These are phyloP conservation scores for Diaporthe humulicola DNA, from an alignment of 2,329 filamentous ascomycete species.

Conservation along the genomic window DNA sequence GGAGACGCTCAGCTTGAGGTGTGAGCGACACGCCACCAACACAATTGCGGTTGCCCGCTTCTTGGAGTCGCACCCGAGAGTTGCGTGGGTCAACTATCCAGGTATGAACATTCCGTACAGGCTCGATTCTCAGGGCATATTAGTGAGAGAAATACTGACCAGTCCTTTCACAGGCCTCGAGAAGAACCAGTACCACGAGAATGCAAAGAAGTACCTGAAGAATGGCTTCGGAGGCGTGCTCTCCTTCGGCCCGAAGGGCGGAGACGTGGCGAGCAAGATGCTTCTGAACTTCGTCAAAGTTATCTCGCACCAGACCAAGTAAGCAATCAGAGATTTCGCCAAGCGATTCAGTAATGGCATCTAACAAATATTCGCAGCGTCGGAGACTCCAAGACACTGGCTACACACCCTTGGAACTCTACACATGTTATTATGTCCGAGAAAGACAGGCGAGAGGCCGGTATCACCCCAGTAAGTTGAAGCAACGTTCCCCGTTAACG, in stretches of 20 bases:
- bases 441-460: slow-evolving; percentile 83
- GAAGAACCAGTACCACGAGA: slow-evolving; percentile 82
- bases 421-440: slow-evolving; percentile 93
- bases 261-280: slow-evolving; percentile 82
- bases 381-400: slow-evolving; percentile 93
- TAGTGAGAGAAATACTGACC: background rate
- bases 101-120: slow-evolving; percentile 49
- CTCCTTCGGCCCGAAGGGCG: slow-evolving; percentile 94
- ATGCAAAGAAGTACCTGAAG: slow-evolving; percentile 88
- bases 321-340: background rate
- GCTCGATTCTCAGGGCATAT: background rate
- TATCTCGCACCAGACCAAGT: slow-evolving; percentile 93
- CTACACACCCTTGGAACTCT: slow-evolving; percentile 95
- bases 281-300: slow-evolving; percentile 96
- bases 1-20: slow-evolving; percentile 90
- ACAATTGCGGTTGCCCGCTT: slow-evolving; percentile 83
- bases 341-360: background rate
- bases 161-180: slow-evolving; percentile 66
- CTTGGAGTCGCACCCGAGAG: slow-evolving; percentile 85
- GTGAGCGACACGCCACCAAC: slow-evolving; percentile 89
- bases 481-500: background rate
- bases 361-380: slow-evolving; percentile 59
- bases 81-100: slow-evolving; percentile 94
- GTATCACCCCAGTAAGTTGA: slow-evolving; percentile 78
- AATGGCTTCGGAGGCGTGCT: slow-evolving; percentile 93